phyloP scores from a whole-genome alignment of 2,329 filamentous ascomycete genomes.

The Blastomyces parvus region DNA sequence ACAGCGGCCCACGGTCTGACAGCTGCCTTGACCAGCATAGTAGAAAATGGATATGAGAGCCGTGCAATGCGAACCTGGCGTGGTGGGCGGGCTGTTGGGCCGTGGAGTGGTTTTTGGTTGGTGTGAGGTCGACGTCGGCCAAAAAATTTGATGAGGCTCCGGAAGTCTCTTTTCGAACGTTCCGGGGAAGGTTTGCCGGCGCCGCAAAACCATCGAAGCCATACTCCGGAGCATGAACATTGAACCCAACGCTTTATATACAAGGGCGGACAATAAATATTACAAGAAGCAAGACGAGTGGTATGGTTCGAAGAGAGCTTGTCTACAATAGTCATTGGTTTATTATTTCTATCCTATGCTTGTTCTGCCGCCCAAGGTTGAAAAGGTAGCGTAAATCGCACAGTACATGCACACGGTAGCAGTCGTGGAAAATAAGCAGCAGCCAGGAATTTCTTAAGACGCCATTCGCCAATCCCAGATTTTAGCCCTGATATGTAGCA shows the following conservation, averaged over 20 bases:
- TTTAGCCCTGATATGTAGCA: not conserved
- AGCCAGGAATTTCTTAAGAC: not conserved
- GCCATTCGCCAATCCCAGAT: constrained; percentile 9
- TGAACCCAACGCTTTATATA: too few relatives aligned
- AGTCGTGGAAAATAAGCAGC: not conserved
- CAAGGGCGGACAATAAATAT: too few relatives aligned
- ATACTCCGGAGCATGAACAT: not conserved
- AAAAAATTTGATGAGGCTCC: constrained; percentile 5
- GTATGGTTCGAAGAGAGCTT: not conserved
- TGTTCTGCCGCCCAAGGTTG: too few relatives aligned
- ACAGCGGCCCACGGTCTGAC: constrained; percentile 41
- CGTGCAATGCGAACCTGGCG: not conserved
- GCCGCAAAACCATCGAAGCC: constrained; percentile 7
- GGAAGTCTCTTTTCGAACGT: not conserved
- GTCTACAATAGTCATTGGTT: not conserved
- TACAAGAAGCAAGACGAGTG: too few relatives aligned
- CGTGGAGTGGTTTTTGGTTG: not conserved
- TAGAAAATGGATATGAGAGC: constrained; percentile 11
- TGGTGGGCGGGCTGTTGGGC: not conserved
- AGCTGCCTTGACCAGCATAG: constrained; percentile 50
- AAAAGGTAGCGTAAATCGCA: not conserved
- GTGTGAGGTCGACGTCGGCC: not conserved
- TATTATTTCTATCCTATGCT: constrained; percentile 3
- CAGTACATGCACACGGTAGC: not conserved
- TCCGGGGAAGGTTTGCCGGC: constrained; percentile 9